These are phyloP conservation scores for Paracorniculantispora psalliotae DNA, from an alignment of 2,329 filamentous ascomycete genomes.

Conservation along the genomic window DNA sequence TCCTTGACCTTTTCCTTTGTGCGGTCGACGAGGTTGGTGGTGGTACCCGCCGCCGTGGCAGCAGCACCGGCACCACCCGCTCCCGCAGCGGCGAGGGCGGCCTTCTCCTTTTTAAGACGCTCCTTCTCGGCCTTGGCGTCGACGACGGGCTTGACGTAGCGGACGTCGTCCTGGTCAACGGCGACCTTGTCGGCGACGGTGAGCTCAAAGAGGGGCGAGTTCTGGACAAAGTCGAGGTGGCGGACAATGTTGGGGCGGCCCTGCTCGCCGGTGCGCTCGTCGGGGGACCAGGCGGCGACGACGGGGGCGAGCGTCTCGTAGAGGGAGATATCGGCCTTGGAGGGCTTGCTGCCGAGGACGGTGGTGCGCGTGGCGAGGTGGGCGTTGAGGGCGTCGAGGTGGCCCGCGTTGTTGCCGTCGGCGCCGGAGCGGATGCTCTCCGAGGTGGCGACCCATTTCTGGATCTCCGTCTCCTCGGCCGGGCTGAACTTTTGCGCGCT, in stretches of 20 bases:
- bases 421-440: constrained; percentile 53
- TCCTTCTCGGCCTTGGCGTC: constrained; percentile 96
- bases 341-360: constrained; percentile 83
- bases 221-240: constrained; percentile 91
- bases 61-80: constrained; percentile 43
- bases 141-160: constrained; percentile 82
- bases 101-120: constrained; percentile 93
- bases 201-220: constrained; percentile 69
- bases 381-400: constrained; percentile 75
- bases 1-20: constrained; percentile 56
- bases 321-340: constrained; percentile 77
- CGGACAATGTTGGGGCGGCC: constrained; percentile 89
- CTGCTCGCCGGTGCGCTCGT: constrained; percentile 84
- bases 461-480: constrained; percentile 79
- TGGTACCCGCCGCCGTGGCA: constrained; percentile 40
- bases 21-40: constrained; percentile 50
- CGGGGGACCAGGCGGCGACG: constrained; percentile 73
- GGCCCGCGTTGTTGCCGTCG: constrained; percentile 54
- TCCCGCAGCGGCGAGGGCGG: constrained; percentile 49
- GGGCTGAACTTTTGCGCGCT: constrained; percentile 65
- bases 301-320: constrained; percentile 73
- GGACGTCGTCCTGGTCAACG: constrained; percentile 73
- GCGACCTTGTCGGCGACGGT: constrained; percentile 68
- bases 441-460: constrained; percentile 80
- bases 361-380: constrained; percentile 87